Evolutionary conservation across 2,329 filamentous ascomycete species (phyloP), one percentile per base, ranked within the genome.

Genomic region (Penicillium sp.): DNA sequence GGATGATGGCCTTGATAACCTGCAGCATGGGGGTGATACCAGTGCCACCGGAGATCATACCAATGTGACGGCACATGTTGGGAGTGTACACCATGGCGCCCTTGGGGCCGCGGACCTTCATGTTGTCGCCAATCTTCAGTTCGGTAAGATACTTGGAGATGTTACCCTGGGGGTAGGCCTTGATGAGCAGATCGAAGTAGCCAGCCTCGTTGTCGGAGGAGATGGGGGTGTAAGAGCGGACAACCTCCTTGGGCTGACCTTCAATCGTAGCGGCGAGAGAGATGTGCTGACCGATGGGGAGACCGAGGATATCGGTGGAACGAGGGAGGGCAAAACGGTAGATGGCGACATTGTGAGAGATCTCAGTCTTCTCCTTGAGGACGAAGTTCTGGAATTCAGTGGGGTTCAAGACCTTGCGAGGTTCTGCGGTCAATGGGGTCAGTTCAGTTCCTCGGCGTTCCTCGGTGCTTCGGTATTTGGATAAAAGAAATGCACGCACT

Each of bases 11-110:
- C 64, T 89, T 86, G 68, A 95, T 83, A 62, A 98, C 83, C 76
- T 98, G 93, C 56, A 97, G 80, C 93, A 98, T 98, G 53, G 93
- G 93, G 9, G 93, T 97, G 70, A 98, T 97, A 61, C 93, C 93
- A 31, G 93, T 97, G 58, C 93, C 93, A 60, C 93, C 93, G 57
- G 93, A 89, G 67, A 98, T 88, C 93, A 98, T 98, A 67, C 90
- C 93, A 61, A 98, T 95, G 72, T 87, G 87, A 57, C 87, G 84
- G 62, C 91, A 88, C 87, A 98, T 91, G 78, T 96, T 96, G 62
- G 91, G 89, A 17, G 85, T 88, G 76, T 98, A 98, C 56, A 95
- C 87, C 79, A 98, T 96, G 62, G 91, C 91, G 61, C 93, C 93
- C 80, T 97, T 97, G 71, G 93, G 93, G 9, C 93, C 93, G 63